Conservation (phyloP, 306 rosid genomes). For the Fragaria vesca region DNA sequence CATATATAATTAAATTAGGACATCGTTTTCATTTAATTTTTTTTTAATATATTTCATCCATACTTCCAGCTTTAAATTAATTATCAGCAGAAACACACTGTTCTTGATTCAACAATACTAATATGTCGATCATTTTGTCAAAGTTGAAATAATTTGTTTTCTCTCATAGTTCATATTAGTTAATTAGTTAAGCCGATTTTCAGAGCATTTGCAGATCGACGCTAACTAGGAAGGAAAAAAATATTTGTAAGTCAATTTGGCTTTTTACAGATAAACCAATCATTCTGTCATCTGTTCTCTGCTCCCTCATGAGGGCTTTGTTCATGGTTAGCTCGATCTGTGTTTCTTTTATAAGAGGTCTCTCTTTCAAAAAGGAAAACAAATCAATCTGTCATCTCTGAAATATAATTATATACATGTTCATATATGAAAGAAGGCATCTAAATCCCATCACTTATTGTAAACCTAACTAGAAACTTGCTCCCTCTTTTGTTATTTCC, state of each 20-base stretch:
- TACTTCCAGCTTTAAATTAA: neutral
- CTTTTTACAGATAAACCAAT: neutral
- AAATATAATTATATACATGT: neutral
- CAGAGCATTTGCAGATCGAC: neutral
- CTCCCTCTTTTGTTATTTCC: neutral
- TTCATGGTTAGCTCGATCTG: too few species aligned
- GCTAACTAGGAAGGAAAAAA: neutral
- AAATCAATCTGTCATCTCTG: neutral
- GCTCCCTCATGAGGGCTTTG: too few species aligned
- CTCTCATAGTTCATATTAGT: neutral
- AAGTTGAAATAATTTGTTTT: neutral
- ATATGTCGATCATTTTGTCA: neutral
- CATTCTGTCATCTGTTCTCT: neutral
- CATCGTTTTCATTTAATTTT: constrained; percentile 15
- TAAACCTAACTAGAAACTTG: constrained; percentile 16
- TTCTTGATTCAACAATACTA: neutral
- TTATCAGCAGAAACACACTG: neutral
- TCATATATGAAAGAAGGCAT: neutral
- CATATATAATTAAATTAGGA: neutral
- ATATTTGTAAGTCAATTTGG: neutral
- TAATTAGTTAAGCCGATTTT: neutral
- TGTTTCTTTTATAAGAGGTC: too few species aligned
- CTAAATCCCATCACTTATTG: constrained; percentile 5
- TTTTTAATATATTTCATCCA: neutral
- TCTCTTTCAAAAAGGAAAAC: too few species aligned